Evolutionary conservation across 2,329 filamentous ascomycete genomes (phyloP), one percentile per base, ranked within the genome.

Genomic region (Pleurostoma richardsiae): DNA sequence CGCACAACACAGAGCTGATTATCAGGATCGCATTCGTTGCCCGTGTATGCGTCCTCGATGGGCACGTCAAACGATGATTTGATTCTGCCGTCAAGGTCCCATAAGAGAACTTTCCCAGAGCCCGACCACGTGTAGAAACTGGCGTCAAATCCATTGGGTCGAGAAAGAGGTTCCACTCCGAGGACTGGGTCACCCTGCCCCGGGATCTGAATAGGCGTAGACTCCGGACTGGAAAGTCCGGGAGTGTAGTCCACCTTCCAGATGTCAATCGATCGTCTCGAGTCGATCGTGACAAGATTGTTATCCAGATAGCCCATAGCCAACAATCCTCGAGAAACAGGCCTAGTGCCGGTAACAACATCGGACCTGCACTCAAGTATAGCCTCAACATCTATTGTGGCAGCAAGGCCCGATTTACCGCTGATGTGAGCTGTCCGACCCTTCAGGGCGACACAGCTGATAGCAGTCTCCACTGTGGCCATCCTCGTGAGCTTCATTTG

Each of bases 101-200:
- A 99, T 55, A 95, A 86, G 28, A 88, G 80, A 43, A 97, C 78
- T 11, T 79, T 82, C 4, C 94, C 94, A 44, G 84, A 83, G 27
- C 79, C 81, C 2, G 92, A 91, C 88, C 91, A 99, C 0, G 91
- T 96, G 53, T 91, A 84, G 59, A 97, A 96, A 6, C 84, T 79
- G 1, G 89, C 84, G 27, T 79, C 73, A 28, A 81, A 67, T 4
- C 71, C 62, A 49, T 88, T 87, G 0, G 80, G 74, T 27, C 71
- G 70, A 3, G 74, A 64, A 4, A 96, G 68, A 1, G 82, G 65
- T 44, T 83, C 79, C 1, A 96, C 83, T 10, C 94, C 94, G 39
- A 90, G 65, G n/a, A 86, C 79, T 1, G 82, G 67, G 43, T 84
- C 80, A 10, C 80, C 79, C 48, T 83, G 79, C 10, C 82, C 82